Conservation (phyloP, 225 moss, liverwort and hornwort species). For the Polytrichum commune region DNA sequence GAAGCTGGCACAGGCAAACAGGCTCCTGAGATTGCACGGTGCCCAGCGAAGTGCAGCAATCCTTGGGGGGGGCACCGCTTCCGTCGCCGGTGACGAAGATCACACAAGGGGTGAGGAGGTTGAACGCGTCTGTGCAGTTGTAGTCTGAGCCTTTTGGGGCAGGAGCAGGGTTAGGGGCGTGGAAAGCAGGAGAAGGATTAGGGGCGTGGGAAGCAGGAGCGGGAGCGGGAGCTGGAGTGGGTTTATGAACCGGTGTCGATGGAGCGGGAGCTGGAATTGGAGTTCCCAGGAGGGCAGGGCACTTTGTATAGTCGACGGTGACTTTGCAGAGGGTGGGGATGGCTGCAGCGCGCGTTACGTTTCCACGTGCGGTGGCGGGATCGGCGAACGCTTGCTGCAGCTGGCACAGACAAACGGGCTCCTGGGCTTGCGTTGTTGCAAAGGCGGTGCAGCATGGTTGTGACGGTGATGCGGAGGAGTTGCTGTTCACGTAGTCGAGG, state of each 20-base stretch:
- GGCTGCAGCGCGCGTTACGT: conserved; percentile 29
- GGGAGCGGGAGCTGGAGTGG: conserved; percentile 17
- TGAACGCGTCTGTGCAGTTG: conserved; percentile 39
- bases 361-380: conserved; percentile 29
- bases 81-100: conserved; percentile 38
- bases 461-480: conserved; percentile 10
- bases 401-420: conserved; percentile 48
- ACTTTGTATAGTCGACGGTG: conserved; percentile 16
- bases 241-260: background rate
- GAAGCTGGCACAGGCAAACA: conserved; percentile 46
- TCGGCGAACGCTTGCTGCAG: conserved; percentile 31
- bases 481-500: conserved; percentile 16
- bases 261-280: conserved; percentile 14
- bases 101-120: conserved; percentile 29
- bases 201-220: conserved; percentile 10
- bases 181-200: background rate
- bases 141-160: conserved; percentile 23
- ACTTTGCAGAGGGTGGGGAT: conserved; percentile 33
- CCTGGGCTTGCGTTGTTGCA: conserved; percentile 6
- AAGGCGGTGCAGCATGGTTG: conserved; percentile 36
- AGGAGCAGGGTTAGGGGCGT: conserved; percentile 2
- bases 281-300: conserved; percentile 32
- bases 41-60: conserved; percentile 33
- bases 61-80: conserved; percentile 19
- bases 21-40: conserved; percentile 36